Evolutionary conservation across 331 rosid species (phyloP), one percentile per base, ranked within the genome.

Genomic region (Saraca asoca): DNA sequence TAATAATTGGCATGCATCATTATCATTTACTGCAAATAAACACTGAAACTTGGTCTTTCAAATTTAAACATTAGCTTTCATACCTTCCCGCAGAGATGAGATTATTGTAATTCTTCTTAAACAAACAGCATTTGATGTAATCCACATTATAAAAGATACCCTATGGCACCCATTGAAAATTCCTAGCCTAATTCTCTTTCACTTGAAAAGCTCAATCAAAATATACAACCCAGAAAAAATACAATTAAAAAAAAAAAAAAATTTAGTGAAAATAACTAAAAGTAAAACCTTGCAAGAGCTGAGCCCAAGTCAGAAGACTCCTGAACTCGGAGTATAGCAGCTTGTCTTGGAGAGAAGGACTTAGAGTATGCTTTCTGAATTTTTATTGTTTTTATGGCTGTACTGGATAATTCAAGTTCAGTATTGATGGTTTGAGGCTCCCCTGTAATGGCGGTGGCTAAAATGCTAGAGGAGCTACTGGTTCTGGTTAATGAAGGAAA

Each of bases 241-340:
- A 24, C 31, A 1, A 34, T 35, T 12, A 13, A 14, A 53, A 12
- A 16, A 9, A 51, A 15, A 13, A 14, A 53, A 12, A 16, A 9
- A 51, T 24, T 0, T 12, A 19, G 9, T 7, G 0, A 29, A 62
- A 24, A 45, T 24, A n/a, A 50, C 46, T 42, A 46, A 34, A 33
- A 46, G 10, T 39, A 4, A 63, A n/a, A 91, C 96, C 93, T 87
- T 2, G 84, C 56, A 42, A 92, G 92, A 83, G 85, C 68, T 0
- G 87, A 83, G 5, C 37, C 43, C 45, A 87, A 64, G 60, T 92
- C 81, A 48, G 89, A 71, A 66, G 88, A 70, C 0, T 74, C 73
- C 19, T 87, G 86, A 77, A 89, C 54, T 83, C 89, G 75, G 14
- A 77, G 62, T 44, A 80, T 71, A 39, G 89, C 95, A 12, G 92